Evolutionary conservation across 192 early-diverging fungal genomes (phyloP).

Genomic region (Coemansia sp.): DNA sequence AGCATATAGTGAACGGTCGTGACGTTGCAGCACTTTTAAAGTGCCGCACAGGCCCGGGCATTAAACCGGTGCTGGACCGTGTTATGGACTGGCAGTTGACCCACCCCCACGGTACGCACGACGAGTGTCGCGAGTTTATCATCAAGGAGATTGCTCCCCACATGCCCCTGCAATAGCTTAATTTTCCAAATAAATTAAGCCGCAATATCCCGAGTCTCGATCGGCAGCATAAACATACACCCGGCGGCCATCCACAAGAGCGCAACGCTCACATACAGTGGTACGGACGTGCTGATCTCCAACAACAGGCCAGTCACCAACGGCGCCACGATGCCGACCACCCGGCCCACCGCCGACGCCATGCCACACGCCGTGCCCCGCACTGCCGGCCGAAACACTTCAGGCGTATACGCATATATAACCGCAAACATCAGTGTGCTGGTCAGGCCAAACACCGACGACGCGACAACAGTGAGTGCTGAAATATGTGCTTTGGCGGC

Average conservation of each 20-base stretch:
- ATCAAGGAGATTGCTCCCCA: slow-evolving; percentile 3
- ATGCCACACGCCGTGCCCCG: slow-evolving; percentile 79
- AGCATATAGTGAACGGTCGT: slow-evolving; percentile 62
- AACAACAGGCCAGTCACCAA: slow-evolving; percentile 68
- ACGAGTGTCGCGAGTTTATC: slow-evolving; percentile 63
- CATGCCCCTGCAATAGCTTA: not conserved
- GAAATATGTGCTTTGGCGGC: slow-evolving; percentile 49
- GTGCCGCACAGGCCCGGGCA: slow-evolving; percentile 70
- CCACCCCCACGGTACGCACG: slow-evolving; percentile 61
- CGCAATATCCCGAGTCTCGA: slow-evolving; percentile 53
- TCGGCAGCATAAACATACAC: slow-evolving; percentile 70
- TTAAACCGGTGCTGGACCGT: slow-evolving; percentile 61
- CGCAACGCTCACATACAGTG: slow-evolving; percentile 65
- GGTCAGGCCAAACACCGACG: slow-evolving; percentile 63
- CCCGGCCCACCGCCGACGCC: slow-evolving; percentile 71
- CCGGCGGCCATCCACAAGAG: slow-evolving; percentile 59
- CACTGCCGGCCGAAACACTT: slow-evolving; percentile 74
- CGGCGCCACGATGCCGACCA: slow-evolving; percentile 75
- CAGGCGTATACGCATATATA: slow-evolving; percentile 85
- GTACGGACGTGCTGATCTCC: slow-evolving; percentile 57
- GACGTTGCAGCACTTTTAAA: slow-evolving; percentile 59
- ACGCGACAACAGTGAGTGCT: slow-evolving; percentile 59
- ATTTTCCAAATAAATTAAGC: not conserved
- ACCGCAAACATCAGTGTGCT: slow-evolving; percentile 80
- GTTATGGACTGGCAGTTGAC: slow-evolving; percentile 86